Evolutionary conservation across 2,329 filamentous ascomycete genomes (phyloP).

Genomic region (Chrysoporthe deuterocubensis): DNA sequence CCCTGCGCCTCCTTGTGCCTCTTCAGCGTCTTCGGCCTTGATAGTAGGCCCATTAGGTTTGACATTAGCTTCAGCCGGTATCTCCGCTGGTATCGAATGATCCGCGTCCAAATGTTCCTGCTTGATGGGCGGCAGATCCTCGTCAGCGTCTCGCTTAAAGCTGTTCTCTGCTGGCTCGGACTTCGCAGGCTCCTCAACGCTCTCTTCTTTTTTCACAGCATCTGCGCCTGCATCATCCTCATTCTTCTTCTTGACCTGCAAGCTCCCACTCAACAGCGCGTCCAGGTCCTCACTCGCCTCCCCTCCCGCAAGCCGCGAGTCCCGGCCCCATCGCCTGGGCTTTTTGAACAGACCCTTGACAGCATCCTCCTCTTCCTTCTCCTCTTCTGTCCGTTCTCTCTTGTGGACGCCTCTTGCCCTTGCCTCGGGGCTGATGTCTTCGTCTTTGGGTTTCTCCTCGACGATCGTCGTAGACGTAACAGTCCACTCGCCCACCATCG

Average conservation of each 20-base stretch:
- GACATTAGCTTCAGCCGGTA: conserved; percentile 23
- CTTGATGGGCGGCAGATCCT: conserved; percentile 41
- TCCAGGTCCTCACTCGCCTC: conserved; percentile 62
- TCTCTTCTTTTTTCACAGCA: conserved; percentile 38
- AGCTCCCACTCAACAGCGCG: conserved; percentile 53
- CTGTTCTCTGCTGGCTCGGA: conserved; percentile 35
- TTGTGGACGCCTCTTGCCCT: conserved; percentile 65
- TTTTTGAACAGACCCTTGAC: conserved; percentile 65
- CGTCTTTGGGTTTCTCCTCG: conserved; percentile 39
- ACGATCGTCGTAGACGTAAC: conserved; percentile 67
- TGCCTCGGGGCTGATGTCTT: conserved; percentile 47
- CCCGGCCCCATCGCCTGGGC: conserved; percentile 57
- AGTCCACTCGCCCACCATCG: conserved; percentile 88
- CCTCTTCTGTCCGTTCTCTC: conserved; percentile 62
- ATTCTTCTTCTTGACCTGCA: conserved; percentile 37
- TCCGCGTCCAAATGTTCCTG: conserved; percentile 43
- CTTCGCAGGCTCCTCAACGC: conserved; percentile 30
- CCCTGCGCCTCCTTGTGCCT: conserved; percentile 27
- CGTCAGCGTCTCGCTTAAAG: conserved; percentile 45
- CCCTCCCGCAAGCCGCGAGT: conserved; percentile 52
- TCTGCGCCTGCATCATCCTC: conserved; percentile 33
- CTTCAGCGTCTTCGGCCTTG: conserved; percentile 35
- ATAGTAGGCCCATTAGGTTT: conserved; percentile 29
- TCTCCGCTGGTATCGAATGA: conserved; percentile 23
- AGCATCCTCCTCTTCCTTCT: conserved; percentile 64